Evolutionary conservation across 1,139 yeast genomes (phyloP).

Genomic region (Petasospora rhodanensis): DNA sequence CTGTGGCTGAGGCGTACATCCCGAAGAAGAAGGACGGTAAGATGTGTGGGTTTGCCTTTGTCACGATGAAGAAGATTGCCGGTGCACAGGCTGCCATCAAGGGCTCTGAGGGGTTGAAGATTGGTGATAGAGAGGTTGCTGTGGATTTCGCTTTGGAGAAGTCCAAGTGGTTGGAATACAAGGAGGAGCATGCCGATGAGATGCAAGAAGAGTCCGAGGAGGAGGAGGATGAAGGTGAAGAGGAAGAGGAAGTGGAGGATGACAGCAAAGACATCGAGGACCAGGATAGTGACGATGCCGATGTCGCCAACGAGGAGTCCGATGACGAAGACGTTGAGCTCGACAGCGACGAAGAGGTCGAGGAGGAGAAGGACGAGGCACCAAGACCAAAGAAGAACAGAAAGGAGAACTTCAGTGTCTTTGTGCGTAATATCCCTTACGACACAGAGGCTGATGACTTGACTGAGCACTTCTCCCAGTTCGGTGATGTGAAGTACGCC

Average conservation of each 20-base stretch:
- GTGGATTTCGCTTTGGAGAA: conserved; percentile 93
- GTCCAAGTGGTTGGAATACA: conserved; percentile 65
- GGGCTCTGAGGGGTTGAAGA: conserved; percentile 65
- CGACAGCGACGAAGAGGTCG: conserved; percentile 26
- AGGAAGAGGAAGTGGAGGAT: conserved; percentile 30
- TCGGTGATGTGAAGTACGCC: conserved; percentile 90
- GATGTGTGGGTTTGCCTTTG: conserved; percentile 94
- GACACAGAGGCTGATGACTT: conserved; percentile 83
- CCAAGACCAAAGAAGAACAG: conserved; percentile 45
- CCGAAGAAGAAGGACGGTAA: conserved; percentile 86
- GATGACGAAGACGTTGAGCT: conserved; percentile 29
- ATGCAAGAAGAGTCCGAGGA: conserved; percentile 36
- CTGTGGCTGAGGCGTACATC: conserved; percentile 82
- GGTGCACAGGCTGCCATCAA: conserved; percentile 83
- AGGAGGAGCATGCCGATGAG: conserved; percentile 36
- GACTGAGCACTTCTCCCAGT: conserved; percentile 69
- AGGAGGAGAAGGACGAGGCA: conserved; percentile 28
- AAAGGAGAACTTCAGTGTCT: conserved; percentile 67
- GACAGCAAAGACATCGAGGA: conserved; percentile 23
- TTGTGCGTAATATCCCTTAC: conserved; percentile 90
- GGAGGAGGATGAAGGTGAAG: conserved; percentile 31
- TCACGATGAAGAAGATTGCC: conserved; percentile 76
- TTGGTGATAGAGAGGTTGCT: conserved; percentile 88
- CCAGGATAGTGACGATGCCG: conserved; percentile 28
- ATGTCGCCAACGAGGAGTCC: conserved; percentile 29